These are phyloP conservation scores for Beauveria asiatica DNA, from an alignment of 2,329 filamentous ascomycete species.

Conservation along the genomic window DNA sequence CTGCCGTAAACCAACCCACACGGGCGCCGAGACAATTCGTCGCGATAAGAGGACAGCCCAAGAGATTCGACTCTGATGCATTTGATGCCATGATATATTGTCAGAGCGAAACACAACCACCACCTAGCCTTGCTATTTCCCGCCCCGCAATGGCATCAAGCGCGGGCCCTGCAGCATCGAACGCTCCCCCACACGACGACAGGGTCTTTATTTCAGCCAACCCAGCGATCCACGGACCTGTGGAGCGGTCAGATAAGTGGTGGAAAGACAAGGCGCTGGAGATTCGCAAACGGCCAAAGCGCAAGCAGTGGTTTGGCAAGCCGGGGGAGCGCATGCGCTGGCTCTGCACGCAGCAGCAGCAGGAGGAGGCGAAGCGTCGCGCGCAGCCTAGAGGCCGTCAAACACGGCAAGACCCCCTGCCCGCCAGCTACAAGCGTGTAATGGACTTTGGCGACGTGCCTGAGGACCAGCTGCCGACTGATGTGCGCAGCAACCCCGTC, in stretches of 20 bases:
- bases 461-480: slow-evolving; percentile 33
- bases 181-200: slow-evolving; percentile 16
- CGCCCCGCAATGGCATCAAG: not conserved
- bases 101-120: slow-evolving; percentile 7
- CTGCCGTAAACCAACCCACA: not conserved
- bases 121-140: not conserved
- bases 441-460: slow-evolving; percentile 31
- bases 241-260: slow-evolving; percentile 37
- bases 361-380: slow-evolving; percentile 12
- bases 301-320: slow-evolving; percentile 44
- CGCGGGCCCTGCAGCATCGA: not conserved
- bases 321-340: slow-evolving; percentile 30
- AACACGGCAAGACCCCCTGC: slow-evolving; percentile 19
- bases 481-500: slow-evolving; percentile 33
- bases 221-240: slow-evolving; percentile 40
- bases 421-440: slow-evolving; percentile 20
- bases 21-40: not conserved
- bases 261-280: slow-evolving; percentile 38
- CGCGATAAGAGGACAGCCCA: not conserved
- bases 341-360: slow-evolving; percentile 18
- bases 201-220: slow-evolving; percentile 39
- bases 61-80: slow-evolving; percentile 11
- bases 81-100: slow-evolving; percentile 15
- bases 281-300: slow-evolving; percentile 37
- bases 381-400: not conserved